Evolutionary conservation across 768 basidiomycete species (phyloP).

Genomic region (Suillus sp.): DNA sequence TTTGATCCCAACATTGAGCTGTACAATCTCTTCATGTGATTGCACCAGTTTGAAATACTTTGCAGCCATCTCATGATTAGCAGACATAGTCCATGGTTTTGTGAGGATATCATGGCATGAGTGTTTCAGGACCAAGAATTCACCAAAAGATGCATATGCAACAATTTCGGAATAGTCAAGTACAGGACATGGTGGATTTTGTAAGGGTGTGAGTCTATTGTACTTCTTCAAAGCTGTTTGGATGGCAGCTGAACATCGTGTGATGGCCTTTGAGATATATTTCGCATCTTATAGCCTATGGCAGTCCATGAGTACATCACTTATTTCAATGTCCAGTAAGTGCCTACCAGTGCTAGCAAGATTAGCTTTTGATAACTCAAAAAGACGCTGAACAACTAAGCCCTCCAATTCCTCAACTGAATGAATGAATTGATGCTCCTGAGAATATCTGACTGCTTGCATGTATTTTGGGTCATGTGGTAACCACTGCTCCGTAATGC

Average conservation of each 20-base stretch:
- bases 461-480: constrained; percentile 27
- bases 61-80: neutral
- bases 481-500: constrained; percentile 34
- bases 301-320: constrained; percentile 1
- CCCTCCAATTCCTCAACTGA: constrained; percentile 37
- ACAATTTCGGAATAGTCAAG: neutral
- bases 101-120: neutral
- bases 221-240: neutral
- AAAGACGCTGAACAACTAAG: constrained; percentile 31
- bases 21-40: neutral
- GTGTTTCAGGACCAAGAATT: neutral
- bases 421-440: constrained; percentile 24
- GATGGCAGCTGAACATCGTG: neutral
- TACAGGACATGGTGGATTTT: neutral
- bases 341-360: neutral
- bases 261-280: neutral
- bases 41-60: neutral
- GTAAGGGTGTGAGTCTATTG: neutral
- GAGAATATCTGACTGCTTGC: constrained; percentile 9
- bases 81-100: neutral
- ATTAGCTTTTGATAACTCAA: constrained; percentile 2
- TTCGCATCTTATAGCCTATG: neutral
- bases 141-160: neutral
- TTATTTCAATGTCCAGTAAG: neutral
- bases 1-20: neutral